Evolutionary conservation across 495 filamentous ascomycete species (phyloP), one percentile per base, ranked within the genome.

Genomic region (Hyphodiscus hymeniophilus): DNA sequence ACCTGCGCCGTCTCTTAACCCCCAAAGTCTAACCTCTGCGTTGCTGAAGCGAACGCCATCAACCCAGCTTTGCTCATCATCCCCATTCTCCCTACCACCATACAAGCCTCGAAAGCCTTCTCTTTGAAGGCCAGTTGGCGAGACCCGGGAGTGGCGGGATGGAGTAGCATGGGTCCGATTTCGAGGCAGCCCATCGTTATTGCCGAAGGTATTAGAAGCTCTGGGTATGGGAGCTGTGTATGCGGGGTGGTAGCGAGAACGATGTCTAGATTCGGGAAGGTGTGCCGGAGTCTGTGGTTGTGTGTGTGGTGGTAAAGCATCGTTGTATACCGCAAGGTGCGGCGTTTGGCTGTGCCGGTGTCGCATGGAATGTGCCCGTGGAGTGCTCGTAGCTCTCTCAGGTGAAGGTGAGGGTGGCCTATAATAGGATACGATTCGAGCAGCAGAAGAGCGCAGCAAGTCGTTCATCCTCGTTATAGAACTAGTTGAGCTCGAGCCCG

Each of bases 241-340:
- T 8, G 65, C 59, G 13, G 70, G 66, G 12, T 61, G 58, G 40
- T 72, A 56, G 18, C 66, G 69, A 38, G 71, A 73, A 39, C 61
- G 69, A 42, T 72, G 72, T 10, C 70, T 65, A 20, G 71, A 59
- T 57, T 74, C 72, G 2, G 73, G 71, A 10, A 81, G 60, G 42
- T 75, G 67, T 26, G 64, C 63, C 7, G 77, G 75, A 7, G 77
- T 81, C 47, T 74, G 73, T 15, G 77, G 77, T 52, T 81, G 77
- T 2, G 62, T 63, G 2, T 61, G 62, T 20, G 72, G 63, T 7
- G 75, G 66, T 38, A 75, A 48, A 28, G 54, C 55, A 50, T 81
- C 77, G 52, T 76, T 65, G 54, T 79, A 81, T 22, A 77, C 57
- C n/a, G 57, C 56, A 21, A 53, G 51, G n/a, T 6, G 49, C 23